Evolutionary conservation across 2,329 filamentous ascomycete genomes (phyloP), one percentile per base, ranked within the genome.

Genomic region (Meredithiella fracta): DNA sequence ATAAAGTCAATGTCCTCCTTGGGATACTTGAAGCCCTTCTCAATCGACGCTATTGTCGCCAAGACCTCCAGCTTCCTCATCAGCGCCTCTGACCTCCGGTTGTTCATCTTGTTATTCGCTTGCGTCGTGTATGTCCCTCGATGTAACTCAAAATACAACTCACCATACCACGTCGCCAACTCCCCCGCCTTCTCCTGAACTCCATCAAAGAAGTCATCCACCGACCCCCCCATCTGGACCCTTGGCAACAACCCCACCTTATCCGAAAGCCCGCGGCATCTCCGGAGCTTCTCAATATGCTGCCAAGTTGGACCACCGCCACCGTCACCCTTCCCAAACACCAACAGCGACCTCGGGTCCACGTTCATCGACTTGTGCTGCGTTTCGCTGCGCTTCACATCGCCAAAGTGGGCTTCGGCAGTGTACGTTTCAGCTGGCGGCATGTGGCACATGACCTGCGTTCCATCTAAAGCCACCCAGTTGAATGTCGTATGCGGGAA

Each of bases 401-500:
- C 92, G 22, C 91, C 90, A 70, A 97, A 96, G 68, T 97, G 82
- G 25, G 92, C 92, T 63, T 90, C 83, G 1, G 92, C 86, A 3
- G 91, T 97, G 67, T 98, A 97, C 0, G 92, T 97, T 70, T 98
- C 90, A 1, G 87, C 80, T 1, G 92, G 92, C 2, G 90, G 82
- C 92, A 98, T 98, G 65, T 98, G 92, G 68, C 91, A 97, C 60
- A 98, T 80, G 61, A 98, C 92, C 65, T 97, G 92, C 64, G 86
- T 94, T 58, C 92, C 91, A 67, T 98, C 92, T 14, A 96, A 79
- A 11, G 89, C 81, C 31, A 98, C 90, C 92, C 92, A 98, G 69
- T 95, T 95, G 75, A 98, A 98, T 0, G 92, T 97, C 4, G 92
- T 97, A 66, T 97, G 92, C 0, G 92, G 92, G 71, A 97, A 98